Conservation (phyloP, 192 early-diverging fungal species). For the Lunasporangiospora selenospora region DNA sequence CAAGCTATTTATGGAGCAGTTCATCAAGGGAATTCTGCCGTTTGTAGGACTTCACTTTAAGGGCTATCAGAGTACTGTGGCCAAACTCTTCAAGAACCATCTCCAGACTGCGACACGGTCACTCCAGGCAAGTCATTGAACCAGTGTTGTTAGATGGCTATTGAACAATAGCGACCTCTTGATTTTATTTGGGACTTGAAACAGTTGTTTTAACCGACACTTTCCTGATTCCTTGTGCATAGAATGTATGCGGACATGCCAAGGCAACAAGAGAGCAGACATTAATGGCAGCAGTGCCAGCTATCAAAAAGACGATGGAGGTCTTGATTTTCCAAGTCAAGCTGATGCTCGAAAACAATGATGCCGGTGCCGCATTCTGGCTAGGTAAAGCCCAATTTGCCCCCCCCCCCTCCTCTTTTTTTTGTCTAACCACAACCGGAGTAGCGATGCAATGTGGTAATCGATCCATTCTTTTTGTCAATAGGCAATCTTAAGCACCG, state of each 20-base stretch:
- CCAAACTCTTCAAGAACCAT: slow-evolving; percentile 54
- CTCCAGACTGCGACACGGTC: slow-evolving; percentile 57
- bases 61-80: slow-evolving; percentile 44
- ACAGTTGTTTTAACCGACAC: too few relatives aligned
- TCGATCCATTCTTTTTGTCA: slow-evolving; percentile 26
- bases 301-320: slow-evolving; percentile 73
- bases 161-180: too few relatives aligned
- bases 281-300: slow-evolving; percentile 70
- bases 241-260: slow-evolving; percentile 80
- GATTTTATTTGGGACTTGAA: too few relatives aligned
- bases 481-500: slow-evolving; percentile 74
- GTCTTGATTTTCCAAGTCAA: slow-evolving; percentile 78
- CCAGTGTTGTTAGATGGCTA: background rate
- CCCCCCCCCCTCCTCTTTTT: slow-evolving; percentile 47
- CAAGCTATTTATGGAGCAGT: slow-evolving; percentile 60
- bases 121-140: slow-evolving; percentile 50
- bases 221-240: slow-evolving; percentile 1
- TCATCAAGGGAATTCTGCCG: slow-evolving; percentile 57
- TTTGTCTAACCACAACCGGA: background rate
- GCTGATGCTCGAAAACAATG: slow-evolving; percentile 74
- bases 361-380: slow-evolving; percentile 50
- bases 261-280: slow-evolving; percentile 70
- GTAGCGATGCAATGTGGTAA: background rate
- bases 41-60: slow-evolving; percentile 57
- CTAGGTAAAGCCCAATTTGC: slow-evolving; percentile 7